These are phyloP conservation scores for Aspergillus japonicus DNA, from an alignment of 2,329 filamentous ascomycete genomes.

Conservation along the genomic window DNA sequence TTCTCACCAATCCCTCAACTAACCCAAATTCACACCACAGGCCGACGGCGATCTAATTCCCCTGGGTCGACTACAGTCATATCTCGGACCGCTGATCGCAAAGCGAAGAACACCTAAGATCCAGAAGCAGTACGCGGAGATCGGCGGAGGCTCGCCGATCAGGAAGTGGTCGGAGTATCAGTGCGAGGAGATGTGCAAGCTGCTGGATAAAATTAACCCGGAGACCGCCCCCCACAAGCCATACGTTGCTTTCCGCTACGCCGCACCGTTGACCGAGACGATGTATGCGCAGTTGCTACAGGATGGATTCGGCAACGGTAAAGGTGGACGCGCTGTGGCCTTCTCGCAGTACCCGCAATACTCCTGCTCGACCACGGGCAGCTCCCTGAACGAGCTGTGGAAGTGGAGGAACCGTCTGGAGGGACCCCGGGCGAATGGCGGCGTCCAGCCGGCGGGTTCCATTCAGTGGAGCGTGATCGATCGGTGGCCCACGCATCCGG, in stretches of 20 bases:
- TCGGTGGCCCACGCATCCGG: conserved; percentile 89
- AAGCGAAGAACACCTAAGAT: conserved; percentile 91
- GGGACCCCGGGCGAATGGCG: conserved; percentile 62
- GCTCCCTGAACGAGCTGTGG: conserved; percentile 95
- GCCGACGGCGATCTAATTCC: conserved; percentile 93
- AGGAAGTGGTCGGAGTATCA: conserved; percentile 98
- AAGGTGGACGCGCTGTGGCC: conserved; percentile 88
- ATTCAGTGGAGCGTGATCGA: conserved; percentile 98
- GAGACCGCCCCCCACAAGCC: conserved; percentile 95
- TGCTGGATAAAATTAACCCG: conserved; percentile 85
- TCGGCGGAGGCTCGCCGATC: conserved; percentile 96
- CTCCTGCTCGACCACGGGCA: conserved; percentile 95
- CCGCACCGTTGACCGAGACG: conserved; percentile 87
- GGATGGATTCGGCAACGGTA: conserved; percentile 87
- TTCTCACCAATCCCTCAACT: conserved; percentile 3
- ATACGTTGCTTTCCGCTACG: conserved; percentile 96
- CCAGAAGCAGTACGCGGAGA: conserved; percentile 88
- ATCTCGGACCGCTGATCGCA: conserved; percentile 85
- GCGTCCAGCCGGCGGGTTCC: conserved; percentile 59
- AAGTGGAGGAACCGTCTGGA: conserved; percentile 88
- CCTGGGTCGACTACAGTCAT: conserved; percentile 85
- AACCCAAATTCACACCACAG: conserved; percentile 45
- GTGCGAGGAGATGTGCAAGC: conserved; percentile 92
- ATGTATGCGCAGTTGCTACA: conserved; percentile 81
- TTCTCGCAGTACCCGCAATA: conserved; percentile 99